phyloP scores from a whole-genome alignment of 2,329 filamentous ascomycete genomes.

The Aureobasidium sp. region DNA sequence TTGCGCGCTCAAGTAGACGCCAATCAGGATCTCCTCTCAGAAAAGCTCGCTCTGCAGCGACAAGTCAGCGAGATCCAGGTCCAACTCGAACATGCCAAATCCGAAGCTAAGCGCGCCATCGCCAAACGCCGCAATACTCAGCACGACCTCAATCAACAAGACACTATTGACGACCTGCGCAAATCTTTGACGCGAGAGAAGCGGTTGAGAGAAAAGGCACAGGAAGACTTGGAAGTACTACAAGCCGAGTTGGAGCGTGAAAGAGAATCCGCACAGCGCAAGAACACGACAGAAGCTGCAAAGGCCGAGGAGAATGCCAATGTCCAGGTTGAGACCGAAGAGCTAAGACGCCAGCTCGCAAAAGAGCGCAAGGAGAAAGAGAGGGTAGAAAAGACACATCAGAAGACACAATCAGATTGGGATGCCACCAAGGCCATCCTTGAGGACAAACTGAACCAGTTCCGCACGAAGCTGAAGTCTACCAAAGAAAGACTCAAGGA shows the following conservation, averaged over 20 bases:
- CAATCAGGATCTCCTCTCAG: conserved; percentile 63
- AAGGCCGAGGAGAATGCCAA: conserved; percentile 37
- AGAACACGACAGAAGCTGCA: conserved; percentile 32
- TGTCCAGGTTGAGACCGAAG: conserved; percentile 38
- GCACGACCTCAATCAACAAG: conserved; percentile 38
- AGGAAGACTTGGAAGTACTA: conserved; percentile 29
- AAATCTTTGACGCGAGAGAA: conserved; percentile 41
- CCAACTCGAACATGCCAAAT: conserved; percentile 75
- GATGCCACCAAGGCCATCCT: conserved; percentile 57
- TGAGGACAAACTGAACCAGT: conserved; percentile 62
- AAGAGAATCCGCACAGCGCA: conserved; percentile 26
- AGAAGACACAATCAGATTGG: conserved; percentile 53
- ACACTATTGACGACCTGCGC: conserved; percentile 39
- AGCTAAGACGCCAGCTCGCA: conserved; percentile 44
- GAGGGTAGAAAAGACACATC: conserved; percentile 45
- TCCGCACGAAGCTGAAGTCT: conserved; percentile 62
- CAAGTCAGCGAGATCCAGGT: conserved; percentile 71
- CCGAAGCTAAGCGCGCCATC: conserved; percentile 54
- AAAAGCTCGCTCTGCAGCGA: conserved; percentile 73
- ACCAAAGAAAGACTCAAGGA: conserved; percentile 69
- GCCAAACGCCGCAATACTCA: conserved; percentile 45
- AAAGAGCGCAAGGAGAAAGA: conserved; percentile 47
- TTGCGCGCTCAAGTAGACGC: conserved; percentile 51
- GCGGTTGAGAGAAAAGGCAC: conserved; percentile 38
- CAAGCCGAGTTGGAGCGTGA: conserved; percentile 30